A percentile compares a stretch with the other conserved stretches of the same genome.
Conservation (phyloP, 139 green algal genomes). For the Nannochloris sp. region DNA sequence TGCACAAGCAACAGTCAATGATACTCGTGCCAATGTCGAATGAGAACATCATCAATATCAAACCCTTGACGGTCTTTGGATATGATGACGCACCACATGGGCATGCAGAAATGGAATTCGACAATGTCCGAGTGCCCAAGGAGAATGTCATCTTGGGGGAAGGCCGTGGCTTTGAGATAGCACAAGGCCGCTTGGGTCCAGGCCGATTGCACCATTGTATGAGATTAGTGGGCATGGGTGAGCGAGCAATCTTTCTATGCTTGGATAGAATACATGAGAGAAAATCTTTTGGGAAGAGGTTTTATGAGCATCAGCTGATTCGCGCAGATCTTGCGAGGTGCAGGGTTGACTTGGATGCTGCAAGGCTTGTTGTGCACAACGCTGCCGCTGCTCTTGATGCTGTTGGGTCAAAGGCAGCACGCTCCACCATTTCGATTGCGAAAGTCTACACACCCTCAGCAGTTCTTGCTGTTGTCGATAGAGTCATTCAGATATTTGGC, state of each 20-base stretch:
- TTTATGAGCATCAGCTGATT: slow-evolving; percentile 59
- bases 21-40: slow-evolving; percentile 81
- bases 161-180: slow-evolving; percentile 96
- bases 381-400: slow-evolving; percentile 71
- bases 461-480: slow-evolving; percentile 68
- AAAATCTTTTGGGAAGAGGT: slow-evolving; percentile 24
- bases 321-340: slow-evolving; percentile 40
- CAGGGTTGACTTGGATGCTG: slow-evolving; percentile 44
- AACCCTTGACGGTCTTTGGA: slow-evolving; percentile 61
- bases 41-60: slow-evolving; percentile 57
- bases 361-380: slow-evolving; percentile 63
- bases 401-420: slow-evolving; percentile 72
- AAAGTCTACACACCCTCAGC: slow-evolving; percentile 79
- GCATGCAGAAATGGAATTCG: slow-evolving; percentile 85
- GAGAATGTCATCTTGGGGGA: slow-evolving; percentile 63
- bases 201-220: slow-evolving; percentile 99
- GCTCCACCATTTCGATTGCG: slow-evolving; percentile 71
- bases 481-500: slow-evolving; percentile 80
- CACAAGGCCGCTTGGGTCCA: slow-evolving; percentile 90
- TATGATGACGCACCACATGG: slow-evolving; percentile 94
- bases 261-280: slow-evolving; percentile 4
- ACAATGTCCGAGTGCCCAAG: slow-evolving; percentile 57
- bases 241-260: slow-evolving; percentile 70
- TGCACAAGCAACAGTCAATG: slow-evolving; percentile 89
- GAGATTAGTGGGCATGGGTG: slow-evolving; percentile 78